Conservation (phyloP, 148 eudicot genomes). For the Simmondsia chinensis region DNA sequence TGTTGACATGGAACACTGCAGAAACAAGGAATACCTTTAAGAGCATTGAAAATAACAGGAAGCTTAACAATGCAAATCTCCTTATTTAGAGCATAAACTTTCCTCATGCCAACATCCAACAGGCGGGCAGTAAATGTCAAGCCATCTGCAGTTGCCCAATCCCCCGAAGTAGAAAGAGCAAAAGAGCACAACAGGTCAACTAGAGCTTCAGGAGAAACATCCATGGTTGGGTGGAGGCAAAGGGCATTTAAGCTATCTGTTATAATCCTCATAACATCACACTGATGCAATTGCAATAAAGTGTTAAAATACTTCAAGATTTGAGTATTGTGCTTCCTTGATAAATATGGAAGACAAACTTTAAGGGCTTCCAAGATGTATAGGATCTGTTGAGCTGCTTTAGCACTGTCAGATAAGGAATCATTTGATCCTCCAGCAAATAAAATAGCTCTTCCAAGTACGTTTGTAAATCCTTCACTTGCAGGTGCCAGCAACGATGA, state of each 20-base stretch:
- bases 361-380: conserved; percentile 72
- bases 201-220: conserved; percentile 60
- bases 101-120: conserved; percentile 73
- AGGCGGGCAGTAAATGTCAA: conserved; percentile 76
- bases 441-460: conserved; percentile 58
- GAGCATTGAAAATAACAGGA: conserved; percentile 60
- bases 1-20: too few relatives aligned
- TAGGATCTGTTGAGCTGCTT: conserved; percentile 80
- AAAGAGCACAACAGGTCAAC: conserved; percentile 64
- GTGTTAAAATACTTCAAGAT: conserved; percentile 65
- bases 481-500: conserved; percentile 53
- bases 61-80: conserved; percentile 66
- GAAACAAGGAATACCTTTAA: conserved; percentile 46
- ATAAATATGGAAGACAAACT: conserved; percentile 63
- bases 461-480: conserved; percentile 63
- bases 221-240: conserved; percentile 43
- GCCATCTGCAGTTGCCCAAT: conserved; percentile 76
- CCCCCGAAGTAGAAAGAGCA: conserved; percentile 36
- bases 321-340: conserved; percentile 39
- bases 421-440: conserved; percentile 62
- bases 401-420: conserved; percentile 48
- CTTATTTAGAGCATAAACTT: conserved; percentile 47
- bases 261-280: conserved; percentile 70
- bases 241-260: conserved; percentile 59
- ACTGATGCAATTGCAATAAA: conserved; percentile 55